Evolutionary conservation across 768 basidiomycete genomes (phyloP).

Genomic region (Rubroboletus satanas): DNA sequence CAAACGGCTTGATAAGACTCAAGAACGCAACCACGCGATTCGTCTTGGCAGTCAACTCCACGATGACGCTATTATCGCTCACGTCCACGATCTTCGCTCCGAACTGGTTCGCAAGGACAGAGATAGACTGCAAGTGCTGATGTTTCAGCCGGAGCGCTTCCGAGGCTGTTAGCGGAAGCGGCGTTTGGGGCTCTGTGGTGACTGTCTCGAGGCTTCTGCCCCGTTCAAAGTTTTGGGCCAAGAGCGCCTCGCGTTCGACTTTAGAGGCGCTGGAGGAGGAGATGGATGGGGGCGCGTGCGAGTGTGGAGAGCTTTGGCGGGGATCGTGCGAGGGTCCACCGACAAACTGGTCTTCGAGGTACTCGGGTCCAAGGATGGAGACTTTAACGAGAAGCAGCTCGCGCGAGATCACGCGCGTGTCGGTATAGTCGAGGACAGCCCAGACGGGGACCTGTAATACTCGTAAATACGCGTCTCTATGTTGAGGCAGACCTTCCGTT

Average conservation of each 20-base stretch:
- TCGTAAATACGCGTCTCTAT: not conserved
- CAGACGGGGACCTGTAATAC: constrained; percentile 86
- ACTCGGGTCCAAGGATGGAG: constrained; percentile 96
- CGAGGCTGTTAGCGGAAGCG: constrained; percentile 61
- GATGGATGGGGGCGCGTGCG: not conserved
- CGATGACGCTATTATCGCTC: constrained; percentile 90
- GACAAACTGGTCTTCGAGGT: constrained; percentile 85
- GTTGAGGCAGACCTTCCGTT: not conserved
- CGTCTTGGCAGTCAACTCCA: constrained; percentile 94
- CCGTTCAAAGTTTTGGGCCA: constrained; percentile 79
- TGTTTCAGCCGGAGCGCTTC: constrained; percentile 89
- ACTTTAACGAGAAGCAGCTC: constrained; percentile 95
- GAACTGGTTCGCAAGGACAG: constrained; percentile 81
- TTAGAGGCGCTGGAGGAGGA: constrained; percentile 41
- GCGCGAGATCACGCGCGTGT: constrained; percentile 85
- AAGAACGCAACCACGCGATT: constrained; percentile 90
- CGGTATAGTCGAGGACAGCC: constrained; percentile 98
- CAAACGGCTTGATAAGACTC: constrained; percentile 87
- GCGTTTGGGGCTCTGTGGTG: constrained; percentile 18
- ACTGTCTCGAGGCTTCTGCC: constrained; percentile 38
- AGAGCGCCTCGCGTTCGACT: constrained; percentile 62
- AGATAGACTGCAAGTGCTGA: constrained; percentile 84
- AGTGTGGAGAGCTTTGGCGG: constrained; percentile 35
- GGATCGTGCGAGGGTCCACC: constrained; percentile 85
- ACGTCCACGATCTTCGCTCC: constrained; percentile 93